Percentiles rank a stretch among this genome's conserved stretches.
These are phyloP conservation scores for Uronychia setigera DNA, from an alignment of 73 alveolate species.

Conservation along the genomic window DNA sequence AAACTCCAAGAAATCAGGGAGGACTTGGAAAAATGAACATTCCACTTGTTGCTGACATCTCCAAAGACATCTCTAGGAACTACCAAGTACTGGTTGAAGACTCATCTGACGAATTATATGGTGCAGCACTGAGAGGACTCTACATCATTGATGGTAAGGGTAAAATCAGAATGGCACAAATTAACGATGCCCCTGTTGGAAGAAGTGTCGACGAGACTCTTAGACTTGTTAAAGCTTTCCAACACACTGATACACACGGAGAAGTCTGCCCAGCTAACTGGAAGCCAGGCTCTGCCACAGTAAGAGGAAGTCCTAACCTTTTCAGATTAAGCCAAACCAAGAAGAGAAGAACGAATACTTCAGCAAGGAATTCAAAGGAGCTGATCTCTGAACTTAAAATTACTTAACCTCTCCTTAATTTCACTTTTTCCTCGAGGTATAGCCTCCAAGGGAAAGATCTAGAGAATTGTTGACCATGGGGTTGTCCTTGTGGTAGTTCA, in stretches of 20 bases:
- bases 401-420: neutral
- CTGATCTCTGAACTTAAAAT: constrained; percentile 12
- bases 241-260: constrained; percentile 92
- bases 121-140: constrained; percentile 91
- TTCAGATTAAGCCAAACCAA: constrained; percentile 26
- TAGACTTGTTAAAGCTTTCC: constrained; percentile 94
- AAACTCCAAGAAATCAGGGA: constrained; percentile 91
- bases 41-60: constrained; percentile 91
- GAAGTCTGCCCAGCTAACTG: constrained; percentile 88
- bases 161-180: constrained; percentile 58
- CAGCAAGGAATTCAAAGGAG: constrained; percentile 2
- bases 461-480: neutral
- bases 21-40: constrained; percentile 93
- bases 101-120: constrained; percentile 58
- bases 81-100: constrained; percentile 81
- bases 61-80: constrained; percentile 77
- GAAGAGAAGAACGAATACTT: constrained; percentile 14
- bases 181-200: constrained; percentile 96
- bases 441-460: neutral
- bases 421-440: neutral
- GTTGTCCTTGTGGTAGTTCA: neutral
- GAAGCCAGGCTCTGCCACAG: constrained; percentile 61
- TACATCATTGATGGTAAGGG: constrained; percentile 77
- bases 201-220: constrained; percentile 94
- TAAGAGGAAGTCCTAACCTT: neutral